Percentiles rank a stretch among this genome's conserved stretches.
Evolutionary conservation across 1,284 basidiomycete species (phyloP).

Genomic region (Malassezia psittaci): DNA sequence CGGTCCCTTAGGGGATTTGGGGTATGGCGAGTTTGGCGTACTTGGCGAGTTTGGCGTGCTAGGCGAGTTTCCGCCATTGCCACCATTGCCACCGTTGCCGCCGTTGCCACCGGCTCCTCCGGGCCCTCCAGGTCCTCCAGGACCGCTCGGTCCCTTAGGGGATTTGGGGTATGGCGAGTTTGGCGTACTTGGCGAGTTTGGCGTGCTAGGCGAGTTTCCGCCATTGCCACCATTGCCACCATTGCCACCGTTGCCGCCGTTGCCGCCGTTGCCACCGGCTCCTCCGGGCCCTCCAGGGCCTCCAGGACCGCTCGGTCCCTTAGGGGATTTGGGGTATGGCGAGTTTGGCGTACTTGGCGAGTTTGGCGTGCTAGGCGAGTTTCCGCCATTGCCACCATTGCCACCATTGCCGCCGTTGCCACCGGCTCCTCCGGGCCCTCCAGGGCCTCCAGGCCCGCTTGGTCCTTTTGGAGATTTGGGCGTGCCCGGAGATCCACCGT

Average conservation of each 20-base stretch:
- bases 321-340: background rate
- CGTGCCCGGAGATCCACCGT: background rate
- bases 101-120: background rate
- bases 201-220: background rate
- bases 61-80: conserved; percentile 8
- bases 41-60: too few relatives aligned
- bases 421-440: background rate
- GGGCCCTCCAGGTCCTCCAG: background rate
- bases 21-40: background rate
- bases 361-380: background rate
- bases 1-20: background rate
- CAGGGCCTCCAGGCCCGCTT: background rate
- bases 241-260: background rate
- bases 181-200: background rate
- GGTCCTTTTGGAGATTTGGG: background rate
- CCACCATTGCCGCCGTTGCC: conserved; percentile 2
- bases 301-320: background rate
- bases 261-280: background rate
- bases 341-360: too few relatives aligned
- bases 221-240: conserved; percentile 7
- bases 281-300: background rate
- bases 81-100: background rate
- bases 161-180: too few relatives aligned
- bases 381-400: conserved; percentile 1
- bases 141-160: background rate